These are phyloP conservation scores for Exophiala sp. DNA, from an alignment of 2,329 filamentous ascomycete genomes.

Conservation along the genomic window DNA sequence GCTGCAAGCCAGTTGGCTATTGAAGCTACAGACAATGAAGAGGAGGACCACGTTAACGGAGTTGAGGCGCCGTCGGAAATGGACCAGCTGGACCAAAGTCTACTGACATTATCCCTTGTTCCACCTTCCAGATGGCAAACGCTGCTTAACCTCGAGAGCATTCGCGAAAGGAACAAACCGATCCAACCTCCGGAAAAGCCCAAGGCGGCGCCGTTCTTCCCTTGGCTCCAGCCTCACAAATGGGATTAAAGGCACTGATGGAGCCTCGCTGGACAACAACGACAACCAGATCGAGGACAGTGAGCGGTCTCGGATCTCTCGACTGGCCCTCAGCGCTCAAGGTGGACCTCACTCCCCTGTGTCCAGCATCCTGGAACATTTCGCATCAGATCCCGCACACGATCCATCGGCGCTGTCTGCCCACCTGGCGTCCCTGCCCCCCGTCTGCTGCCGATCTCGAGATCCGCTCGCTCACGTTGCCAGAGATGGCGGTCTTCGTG, in stretches of 20 bases:
- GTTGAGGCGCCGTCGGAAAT: conserved; percentile 48
- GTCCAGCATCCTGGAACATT: conserved; percentile 4
- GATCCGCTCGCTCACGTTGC: conserved; percentile 70
- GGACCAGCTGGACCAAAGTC: conserved; percentile 73
- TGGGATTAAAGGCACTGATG: conserved; percentile 3
- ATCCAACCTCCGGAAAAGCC: conserved; percentile 85
- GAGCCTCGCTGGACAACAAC: conserved; percentile 25
- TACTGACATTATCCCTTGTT: conserved; percentile 83
- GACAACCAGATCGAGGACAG: conserved; percentile 35
- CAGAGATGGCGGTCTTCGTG: conserved; percentile 76
- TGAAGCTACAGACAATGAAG: conserved; percentile 44
- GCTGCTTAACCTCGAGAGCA: conserved; percentile 81
- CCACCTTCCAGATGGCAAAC: conserved; percentile 93
- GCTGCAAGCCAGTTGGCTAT: conserved; percentile 70
- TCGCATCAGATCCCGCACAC: conserved; percentile 36
- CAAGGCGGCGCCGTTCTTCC: conserved; percentile 94
- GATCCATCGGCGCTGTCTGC: conserved; percentile 66
- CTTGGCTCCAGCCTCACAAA: conserved; percentile 50
- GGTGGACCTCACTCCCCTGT: conserved; percentile 4
- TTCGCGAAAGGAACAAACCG: conserved; percentile 87
- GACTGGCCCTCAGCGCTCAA: conserved; percentile 49
- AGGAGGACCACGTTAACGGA: conserved; percentile 41
- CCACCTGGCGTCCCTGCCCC: conserved; percentile 72
- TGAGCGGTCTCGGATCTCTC: conserved; percentile 62
- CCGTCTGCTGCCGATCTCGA: conserved; percentile 84